Percentiles rank a stretch among this genome's conserved stretches.
phyloP scores from a whole-genome alignment of 2,329 filamentous ascomycete species.

The Nemania serpens region DNA sequence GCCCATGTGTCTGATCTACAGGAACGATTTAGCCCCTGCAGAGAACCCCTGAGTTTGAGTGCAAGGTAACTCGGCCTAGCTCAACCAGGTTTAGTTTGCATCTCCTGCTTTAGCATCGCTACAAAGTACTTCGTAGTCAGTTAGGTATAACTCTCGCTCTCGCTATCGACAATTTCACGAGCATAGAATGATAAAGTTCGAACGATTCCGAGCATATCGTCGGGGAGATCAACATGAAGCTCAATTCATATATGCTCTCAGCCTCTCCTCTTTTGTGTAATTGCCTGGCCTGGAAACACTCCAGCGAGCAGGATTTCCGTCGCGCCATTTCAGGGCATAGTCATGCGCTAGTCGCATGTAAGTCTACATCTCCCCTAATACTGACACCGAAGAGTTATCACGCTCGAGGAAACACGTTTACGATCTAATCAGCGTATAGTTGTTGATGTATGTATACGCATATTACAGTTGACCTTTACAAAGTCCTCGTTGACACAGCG shows the following conservation, averaged over 20 bases:
- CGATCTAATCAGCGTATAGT: conserved; percentile 22
- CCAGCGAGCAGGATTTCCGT: conserved; percentile 35
- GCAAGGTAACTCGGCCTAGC: conserved; percentile 25
- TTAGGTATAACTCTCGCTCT: neutral
- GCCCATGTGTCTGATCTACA: conserved; percentile 34
- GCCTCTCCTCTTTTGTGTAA: conserved; percentile 18
- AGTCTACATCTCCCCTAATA: conserved; percentile 24
- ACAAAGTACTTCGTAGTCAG: no score
- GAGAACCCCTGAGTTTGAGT: conserved; percentile 33
- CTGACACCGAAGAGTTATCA: neutral
- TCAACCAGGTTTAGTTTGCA: conserved; percentile 28
- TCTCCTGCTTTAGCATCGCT: conserved; percentile 1
- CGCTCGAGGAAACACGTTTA: neutral
- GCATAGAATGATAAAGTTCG: neutral
- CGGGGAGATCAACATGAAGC: conserved; percentile 27
- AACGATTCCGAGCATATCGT: conserved; percentile 1
- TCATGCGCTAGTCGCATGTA: conserved; percentile 39
- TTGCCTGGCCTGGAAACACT: conserved; percentile 34
- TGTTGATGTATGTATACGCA: conserved; percentile 29
- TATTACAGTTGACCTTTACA: neutral
- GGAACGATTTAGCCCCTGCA: conserved; percentile 20
- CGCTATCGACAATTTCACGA: neutral
- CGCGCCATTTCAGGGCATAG: conserved; percentile 36
- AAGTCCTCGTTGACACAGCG: conserved; percentile 1
- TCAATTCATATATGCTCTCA: conserved; percentile 21